phyloP scores from a whole-genome alignment of 352 stramenopile species.

The Pythium utonaiense region DNA sequence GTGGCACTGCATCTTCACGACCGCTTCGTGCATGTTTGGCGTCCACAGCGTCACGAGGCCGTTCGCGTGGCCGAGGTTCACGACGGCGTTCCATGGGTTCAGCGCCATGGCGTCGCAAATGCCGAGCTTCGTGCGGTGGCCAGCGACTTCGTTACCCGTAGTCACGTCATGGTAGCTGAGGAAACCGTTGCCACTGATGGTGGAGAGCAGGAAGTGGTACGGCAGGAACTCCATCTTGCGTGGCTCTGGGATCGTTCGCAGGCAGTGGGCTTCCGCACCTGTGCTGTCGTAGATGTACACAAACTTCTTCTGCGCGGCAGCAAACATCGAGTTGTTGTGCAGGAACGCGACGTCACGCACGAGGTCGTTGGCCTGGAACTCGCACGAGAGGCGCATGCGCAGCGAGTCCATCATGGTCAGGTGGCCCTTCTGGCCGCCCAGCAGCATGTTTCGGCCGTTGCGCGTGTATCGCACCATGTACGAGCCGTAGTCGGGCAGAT shows the following conservation, averaged over 20 bases:
- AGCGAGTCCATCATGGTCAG: conserved; percentile 94
- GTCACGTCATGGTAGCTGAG: conserved; percentile 97
- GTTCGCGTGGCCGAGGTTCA: conserved; percentile 96
- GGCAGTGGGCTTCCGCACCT: conserved; percentile 95
- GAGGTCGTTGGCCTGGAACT: conserved; percentile 93
- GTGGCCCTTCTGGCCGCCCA: conserved; percentile 94
- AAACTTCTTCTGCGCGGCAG: conserved; percentile 96
- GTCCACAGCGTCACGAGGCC: conserved; percentile 99
- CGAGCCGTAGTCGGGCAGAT: conserved; percentile 89
- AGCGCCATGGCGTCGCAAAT: conserved; percentile 90
- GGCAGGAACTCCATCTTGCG: conserved; percentile 95
- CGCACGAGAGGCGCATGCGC: conserved; percentile 87
- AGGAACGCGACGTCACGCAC: conserved; percentile 96
- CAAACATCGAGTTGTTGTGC: conserved; percentile 97
- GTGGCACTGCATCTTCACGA: conserved; percentile 98
- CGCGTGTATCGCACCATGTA: conserved; percentile 95
- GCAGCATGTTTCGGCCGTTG: conserved; percentile 93
- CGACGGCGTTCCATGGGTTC: conserved; percentile 96
- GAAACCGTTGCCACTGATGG: conserved; percentile 86
- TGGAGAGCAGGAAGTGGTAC: conserved; percentile 98
- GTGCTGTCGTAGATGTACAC: conserved; percentile 97
- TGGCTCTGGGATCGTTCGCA: conserved; percentile 91
- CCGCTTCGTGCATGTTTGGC: conserved; percentile 89
- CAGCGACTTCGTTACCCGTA: conserved; percentile 90
- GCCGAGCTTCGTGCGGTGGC: conserved; percentile 92